Percentiles rank a stretch among this genome's conserved stretches.
Conservation (phyloP, 768 basidiomycete genomes). For the Agrocybe pediades region DNA sequence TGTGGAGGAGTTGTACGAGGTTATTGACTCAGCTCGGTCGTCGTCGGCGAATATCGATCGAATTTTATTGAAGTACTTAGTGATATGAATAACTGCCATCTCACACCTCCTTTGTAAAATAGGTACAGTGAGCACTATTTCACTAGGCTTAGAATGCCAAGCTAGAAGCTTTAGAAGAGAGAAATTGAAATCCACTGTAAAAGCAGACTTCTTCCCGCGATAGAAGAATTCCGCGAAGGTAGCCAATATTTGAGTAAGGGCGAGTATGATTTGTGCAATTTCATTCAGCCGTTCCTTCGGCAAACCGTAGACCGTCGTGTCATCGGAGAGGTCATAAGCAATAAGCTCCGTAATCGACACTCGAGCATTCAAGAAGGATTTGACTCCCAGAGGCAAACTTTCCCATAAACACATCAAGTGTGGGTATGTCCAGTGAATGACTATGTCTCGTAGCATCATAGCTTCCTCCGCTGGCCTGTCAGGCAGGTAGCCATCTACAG, state of each 20-base stretch:
- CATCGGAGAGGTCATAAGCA: background rate
- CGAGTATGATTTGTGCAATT: slow-evolving; percentile 3
- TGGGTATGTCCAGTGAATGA: slow-evolving; percentile 3
- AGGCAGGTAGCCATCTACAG: background rate
- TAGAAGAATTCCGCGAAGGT: slow-evolving; percentile 2
- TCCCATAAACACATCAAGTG: slow-evolving; percentile 6
- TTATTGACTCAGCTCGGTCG: slow-evolving; percentile 7
- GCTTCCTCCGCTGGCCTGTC: background rate
- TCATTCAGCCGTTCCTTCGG: background rate
- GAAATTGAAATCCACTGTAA: slow-evolving; percentile 3
- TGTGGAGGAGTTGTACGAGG: slow-evolving; percentile 10
- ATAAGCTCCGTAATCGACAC: background rate
- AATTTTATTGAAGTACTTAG: slow-evolving; percentile 4
- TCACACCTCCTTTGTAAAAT: slow-evolving; percentile 2
- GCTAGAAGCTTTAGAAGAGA: slow-evolving; percentile 2
- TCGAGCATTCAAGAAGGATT: background rate
- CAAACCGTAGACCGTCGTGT: background rate
- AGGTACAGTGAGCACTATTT: background rate
- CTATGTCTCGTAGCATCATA: background rate
- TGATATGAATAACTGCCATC: background rate
- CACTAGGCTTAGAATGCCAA: background rate
- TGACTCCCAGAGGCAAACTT: background rate
- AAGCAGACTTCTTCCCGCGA: background rate
- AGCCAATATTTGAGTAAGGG: slow-evolving; percentile 5
- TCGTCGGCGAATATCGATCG: background rate